Percentiles rank a stretch among this genome's conserved stretches.
Evolutionary conservation across 1,139 yeast genomes (phyloP).

Genomic region (Diutina pseudorugosa): DNA sequence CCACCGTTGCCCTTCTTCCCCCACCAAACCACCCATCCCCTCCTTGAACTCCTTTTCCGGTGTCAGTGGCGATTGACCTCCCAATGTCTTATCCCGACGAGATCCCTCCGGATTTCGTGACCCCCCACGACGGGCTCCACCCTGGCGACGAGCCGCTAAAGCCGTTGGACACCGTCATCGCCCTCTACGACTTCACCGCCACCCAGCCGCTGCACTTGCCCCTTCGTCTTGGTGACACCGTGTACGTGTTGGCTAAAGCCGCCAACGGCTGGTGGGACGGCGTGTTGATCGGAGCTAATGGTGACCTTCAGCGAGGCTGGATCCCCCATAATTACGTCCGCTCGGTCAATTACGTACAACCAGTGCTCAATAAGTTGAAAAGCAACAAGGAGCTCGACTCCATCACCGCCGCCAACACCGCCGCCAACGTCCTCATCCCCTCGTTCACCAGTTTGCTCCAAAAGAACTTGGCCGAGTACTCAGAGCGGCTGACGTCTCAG

Average conservation of each 20-base stretch:
- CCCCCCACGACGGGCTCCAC: slow-evolving; percentile 6
- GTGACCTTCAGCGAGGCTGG: slow-evolving; percentile 55
- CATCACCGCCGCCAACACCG: slow-evolving; percentile 38
- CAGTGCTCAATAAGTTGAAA: slow-evolving; percentile 27
- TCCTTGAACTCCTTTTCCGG: not conserved
- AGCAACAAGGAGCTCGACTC: slow-evolving; percentile 31
- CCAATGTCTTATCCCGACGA: slow-evolving; percentile 8
- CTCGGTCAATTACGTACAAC: slow-evolving; percentile 35
- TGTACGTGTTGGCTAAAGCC: slow-evolving; percentile 39
- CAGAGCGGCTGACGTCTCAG: slow-evolving; percentile 19
- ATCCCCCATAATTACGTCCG: slow-evolving; percentile 53
- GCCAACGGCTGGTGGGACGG: slow-evolving; percentile 77
- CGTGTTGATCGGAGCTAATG: slow-evolving; percentile 27
- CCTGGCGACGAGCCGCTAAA: slow-evolving; percentile 8
- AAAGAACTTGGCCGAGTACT: slow-evolving; percentile 20
- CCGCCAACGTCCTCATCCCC: slow-evolving; percentile 37
- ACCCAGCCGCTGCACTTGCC: slow-evolving; percentile 79
- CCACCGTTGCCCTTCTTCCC: no score
- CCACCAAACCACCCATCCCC: not conserved
- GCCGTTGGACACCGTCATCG: slow-evolving; percentile 39
- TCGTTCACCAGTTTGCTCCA: slow-evolving; percentile 30
- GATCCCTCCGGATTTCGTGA: slow-evolving; percentile 9
- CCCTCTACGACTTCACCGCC: slow-evolving; percentile 59
- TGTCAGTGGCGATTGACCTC: not conserved
- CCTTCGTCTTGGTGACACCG: slow-evolving; percentile 27